A percentile compares a stretch with the other conserved stretches of the same genome.
These are phyloP conservation scores for Coniferiporia sulphurascens DNA, from an alignment of 1,284 basidiomycete species.

Conservation along the genomic window DNA sequence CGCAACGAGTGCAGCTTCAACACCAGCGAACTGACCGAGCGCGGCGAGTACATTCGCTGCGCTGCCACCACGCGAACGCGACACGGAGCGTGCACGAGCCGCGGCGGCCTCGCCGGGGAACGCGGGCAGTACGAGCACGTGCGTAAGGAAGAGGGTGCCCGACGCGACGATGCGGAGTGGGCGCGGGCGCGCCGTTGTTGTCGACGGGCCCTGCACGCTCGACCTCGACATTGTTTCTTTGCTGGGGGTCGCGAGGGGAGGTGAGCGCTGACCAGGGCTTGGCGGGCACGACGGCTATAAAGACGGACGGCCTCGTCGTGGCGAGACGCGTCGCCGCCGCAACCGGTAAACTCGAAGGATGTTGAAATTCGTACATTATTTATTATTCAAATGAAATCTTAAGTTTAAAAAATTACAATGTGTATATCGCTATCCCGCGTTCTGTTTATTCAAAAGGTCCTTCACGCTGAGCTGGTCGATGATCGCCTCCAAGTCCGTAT, in stretches of 20 bases:
- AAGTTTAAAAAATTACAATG: neutral
- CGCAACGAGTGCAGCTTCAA: conserved; percentile 68
- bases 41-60: conserved; percentile 67
- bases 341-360: too few relatives aligned
- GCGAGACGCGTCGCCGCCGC: too few relatives aligned
- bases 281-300: too few relatives aligned
- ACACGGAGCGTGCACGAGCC: conserved; percentile 65
- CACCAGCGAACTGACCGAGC: conserved; percentile 60
- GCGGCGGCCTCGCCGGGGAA: conserved; percentile 56
- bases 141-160: conserved; percentile 72
- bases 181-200: conserved; percentile 15
- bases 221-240: conserved; percentile 1
- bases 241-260: neutral
- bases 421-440: neutral
- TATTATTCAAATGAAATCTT: neutral
- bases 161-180: conserved; percentile 70
- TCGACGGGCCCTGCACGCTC: neutral
- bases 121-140: conserved; percentile 55
- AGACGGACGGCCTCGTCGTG: too few relatives aligned
- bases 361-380: too few relatives aligned
- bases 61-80: conserved; percentile 61
- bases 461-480: conserved; percentile 38
- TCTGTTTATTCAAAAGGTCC: neutral
- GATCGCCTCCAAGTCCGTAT: conserved; percentile 41
- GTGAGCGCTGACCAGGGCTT: too few relatives aligned